Percentiles rank a stretch among this genome's conserved stretches.
Conservation (phyloP, 345 rosid species). For the Eucalyptus erythrocorys region DNA sequence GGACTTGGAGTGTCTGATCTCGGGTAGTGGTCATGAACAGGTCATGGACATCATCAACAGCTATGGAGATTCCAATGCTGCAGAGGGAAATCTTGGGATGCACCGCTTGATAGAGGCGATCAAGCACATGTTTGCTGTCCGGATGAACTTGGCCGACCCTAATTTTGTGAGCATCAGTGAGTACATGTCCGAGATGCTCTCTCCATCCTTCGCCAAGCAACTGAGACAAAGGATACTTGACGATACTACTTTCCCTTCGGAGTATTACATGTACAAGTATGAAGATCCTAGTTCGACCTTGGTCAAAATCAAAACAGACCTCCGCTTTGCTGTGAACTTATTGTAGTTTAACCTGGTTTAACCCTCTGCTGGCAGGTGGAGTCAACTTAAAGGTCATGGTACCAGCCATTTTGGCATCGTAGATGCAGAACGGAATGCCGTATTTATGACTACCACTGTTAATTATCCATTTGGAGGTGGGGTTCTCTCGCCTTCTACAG, state of each 20-base stretch:
- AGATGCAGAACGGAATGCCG: conserved; percentile 69
- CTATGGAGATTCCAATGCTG: conserved; percentile 45
- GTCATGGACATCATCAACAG: conserved; percentile 58
- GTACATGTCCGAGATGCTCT: conserved; percentile 50
- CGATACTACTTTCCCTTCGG: conserved; percentile 75
- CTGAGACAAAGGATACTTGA: conserved; percentile 53
- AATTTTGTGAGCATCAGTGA: conserved; percentile 30
- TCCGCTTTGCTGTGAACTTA: neutral
- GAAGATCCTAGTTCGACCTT: neutral
- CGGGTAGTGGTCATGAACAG: conserved; percentile 10
- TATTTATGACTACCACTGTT: conserved; percentile 74
- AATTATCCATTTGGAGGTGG: conserved; percentile 70
- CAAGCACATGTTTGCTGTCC: conserved; percentile 80
- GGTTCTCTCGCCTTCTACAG: conserved; percentile 67
- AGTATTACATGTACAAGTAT: conserved; percentile 54
- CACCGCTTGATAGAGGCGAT: conserved; percentile 81
- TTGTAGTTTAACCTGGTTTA: neutral
- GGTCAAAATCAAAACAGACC: neutral
- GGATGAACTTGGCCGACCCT: conserved; percentile 94
- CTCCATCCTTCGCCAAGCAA: conserved; percentile 34
- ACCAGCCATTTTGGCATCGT: conserved; percentile 90
- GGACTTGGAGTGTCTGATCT: neutral
- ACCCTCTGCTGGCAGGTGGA: conserved; percentile 38
- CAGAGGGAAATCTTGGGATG: conserved; percentile 33
- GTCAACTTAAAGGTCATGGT: conserved; percentile 83